A percentile compares a stretch with the other conserved stretches of the same genome.
Evolutionary conservation across 73 alveolate genomes (phyloP).

Genomic region (Stentor coeruleus): DNA sequence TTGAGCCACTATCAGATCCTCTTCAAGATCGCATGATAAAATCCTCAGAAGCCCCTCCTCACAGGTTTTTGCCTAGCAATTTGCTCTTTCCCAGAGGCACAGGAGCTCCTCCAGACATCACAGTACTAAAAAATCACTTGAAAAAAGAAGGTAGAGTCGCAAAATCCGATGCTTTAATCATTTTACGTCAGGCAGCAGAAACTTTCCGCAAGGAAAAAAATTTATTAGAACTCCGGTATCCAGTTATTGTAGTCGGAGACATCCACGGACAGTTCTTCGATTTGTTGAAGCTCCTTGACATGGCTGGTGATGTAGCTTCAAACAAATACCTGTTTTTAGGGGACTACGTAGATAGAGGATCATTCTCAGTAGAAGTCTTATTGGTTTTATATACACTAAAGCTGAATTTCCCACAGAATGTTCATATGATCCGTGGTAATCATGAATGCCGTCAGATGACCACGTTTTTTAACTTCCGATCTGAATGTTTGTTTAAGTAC

Average conservation of each 20-base stretch:
- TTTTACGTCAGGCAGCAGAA: slow-evolving; percentile 22
- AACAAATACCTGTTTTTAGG: slow-evolving; percentile 93
- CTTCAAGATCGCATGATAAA: slow-evolving; percentile 33
- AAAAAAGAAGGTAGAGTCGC: slow-evolving; percentile 57
- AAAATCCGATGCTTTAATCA: slow-evolving; percentile 41
- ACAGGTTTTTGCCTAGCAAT: slow-evolving; percentile 30
- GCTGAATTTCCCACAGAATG: slow-evolving; percentile 69
- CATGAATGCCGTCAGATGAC: slow-evolving; percentile 54
- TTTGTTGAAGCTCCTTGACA: slow-evolving; percentile 92
- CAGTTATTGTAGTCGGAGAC: slow-evolving; percentile 91
- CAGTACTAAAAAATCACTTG: slow-evolving; percentile 50
- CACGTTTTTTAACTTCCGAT: slow-evolving; percentile 79
- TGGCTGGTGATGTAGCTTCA: slow-evolving; percentile 84
- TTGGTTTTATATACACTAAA: slow-evolving; percentile 73
- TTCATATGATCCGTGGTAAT: slow-evolving; percentile 71
- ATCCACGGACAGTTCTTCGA: slow-evolving; percentile 92
- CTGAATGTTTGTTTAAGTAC: slow-evolving; percentile 83
- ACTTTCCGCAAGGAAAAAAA: slow-evolving; percentile 72
- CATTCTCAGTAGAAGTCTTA: slow-evolving; percentile 68
- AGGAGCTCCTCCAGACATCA: slow-evolving; percentile 60
- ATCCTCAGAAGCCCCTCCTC: slow-evolving; percentile 49
- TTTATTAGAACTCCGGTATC: slow-evolving; percentile 70
- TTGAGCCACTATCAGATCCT: slow-evolving; percentile 45
- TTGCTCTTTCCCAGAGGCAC: slow-evolving; percentile 35
- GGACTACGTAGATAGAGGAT: slow-evolving; percentile 90